These are phyloP conservation scores for Sphenostylis stenocarpa DNA, from an alignment of 306 rosid species.

Conservation along the genomic window DNA sequence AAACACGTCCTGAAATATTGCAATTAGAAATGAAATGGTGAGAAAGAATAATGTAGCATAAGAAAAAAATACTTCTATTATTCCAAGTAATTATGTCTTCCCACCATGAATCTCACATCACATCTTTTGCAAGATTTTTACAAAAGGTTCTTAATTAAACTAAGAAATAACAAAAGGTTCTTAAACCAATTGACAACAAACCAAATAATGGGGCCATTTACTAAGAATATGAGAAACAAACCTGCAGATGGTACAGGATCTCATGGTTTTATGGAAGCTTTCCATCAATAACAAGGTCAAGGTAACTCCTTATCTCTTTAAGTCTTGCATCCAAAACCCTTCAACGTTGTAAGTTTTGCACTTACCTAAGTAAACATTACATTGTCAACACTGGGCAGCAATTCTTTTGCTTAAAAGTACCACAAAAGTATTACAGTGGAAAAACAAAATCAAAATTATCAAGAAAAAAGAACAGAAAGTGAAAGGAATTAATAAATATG, in stretches of 20 bases:
- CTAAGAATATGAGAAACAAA: conserved; percentile 13
- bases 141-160: neutral
- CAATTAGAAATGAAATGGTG: neutral
- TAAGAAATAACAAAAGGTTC: neutral
- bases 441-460: neutral
- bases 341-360: conserved; percentile 85
- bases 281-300: conserved; percentile 81
- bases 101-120: neutral
- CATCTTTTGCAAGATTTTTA: neutral
- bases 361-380: conserved; percentile 55
- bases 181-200: conserved; percentile 21
- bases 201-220: neutral
- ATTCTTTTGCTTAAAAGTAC: conserved; percentile 17
- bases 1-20: conserved; percentile 49
- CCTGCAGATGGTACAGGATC: conserved; percentile 91
- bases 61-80: neutral
- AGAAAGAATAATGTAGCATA: conserved; percentile 1
- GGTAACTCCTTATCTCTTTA: conserved; percentile 76
- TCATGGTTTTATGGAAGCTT: conserved; percentile 87
- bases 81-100: neutral
- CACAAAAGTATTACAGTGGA: neutral
- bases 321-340: conserved; percentile 95
- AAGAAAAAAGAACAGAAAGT: neutral
- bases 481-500: conserved; percentile 6
- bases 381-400: conserved; percentile 11